phyloP scores from a whole-genome alignment of 139 green algal species.

The Limnomonas spitsbergensis region DNA sequence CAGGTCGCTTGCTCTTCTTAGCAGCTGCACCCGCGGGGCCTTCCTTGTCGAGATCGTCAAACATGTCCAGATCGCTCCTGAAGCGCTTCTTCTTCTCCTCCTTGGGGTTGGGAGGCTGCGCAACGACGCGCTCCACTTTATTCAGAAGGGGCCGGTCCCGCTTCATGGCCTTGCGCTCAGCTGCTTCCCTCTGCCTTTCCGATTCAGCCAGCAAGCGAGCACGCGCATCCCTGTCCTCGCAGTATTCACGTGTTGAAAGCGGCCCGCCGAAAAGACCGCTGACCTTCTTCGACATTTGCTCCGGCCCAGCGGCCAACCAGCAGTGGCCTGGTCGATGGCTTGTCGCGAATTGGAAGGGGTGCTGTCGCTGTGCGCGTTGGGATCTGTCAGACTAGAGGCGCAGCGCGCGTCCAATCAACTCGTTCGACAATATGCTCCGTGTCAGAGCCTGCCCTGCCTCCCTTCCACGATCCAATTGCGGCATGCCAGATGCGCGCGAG shows the following conservation, averaged over 20 bases:
- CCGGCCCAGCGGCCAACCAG: no score
- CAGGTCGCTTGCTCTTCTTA: no score
- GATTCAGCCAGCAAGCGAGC: neutral
- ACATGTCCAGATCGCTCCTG: constrained; percentile 13
- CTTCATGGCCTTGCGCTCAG: neutral
- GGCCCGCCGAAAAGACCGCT: constrained; percentile 16
- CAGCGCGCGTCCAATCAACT: no score
- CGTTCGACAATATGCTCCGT: no score
- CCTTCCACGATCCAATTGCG: no score
- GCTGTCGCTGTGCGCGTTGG: no score
- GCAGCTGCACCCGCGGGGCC: constrained; percentile 1
- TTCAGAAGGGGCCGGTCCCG: neutral
- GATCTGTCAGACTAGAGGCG: no score
- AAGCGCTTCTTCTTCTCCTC: constrained; percentile 10
- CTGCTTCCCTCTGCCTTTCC: neutral
- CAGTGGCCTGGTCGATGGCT: no score
- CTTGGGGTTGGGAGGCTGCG: neutral
- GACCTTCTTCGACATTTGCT: no score
- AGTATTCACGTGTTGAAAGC: constrained; percentile 13
- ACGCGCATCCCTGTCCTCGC: neutral
- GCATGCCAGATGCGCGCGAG: no score
- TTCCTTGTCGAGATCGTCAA: constrained; percentile 21
- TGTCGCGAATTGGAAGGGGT: no score
- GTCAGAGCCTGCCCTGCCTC: no score
- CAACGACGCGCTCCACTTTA: neutral